A percentile compares a stretch with the other conserved stretches of the same genome.
These are phyloP conservation scores for Rhytidhysteron rufulum DNA, from an alignment of 2,329 filamentous ascomycete genomes.

Conservation along the genomic window DNA sequence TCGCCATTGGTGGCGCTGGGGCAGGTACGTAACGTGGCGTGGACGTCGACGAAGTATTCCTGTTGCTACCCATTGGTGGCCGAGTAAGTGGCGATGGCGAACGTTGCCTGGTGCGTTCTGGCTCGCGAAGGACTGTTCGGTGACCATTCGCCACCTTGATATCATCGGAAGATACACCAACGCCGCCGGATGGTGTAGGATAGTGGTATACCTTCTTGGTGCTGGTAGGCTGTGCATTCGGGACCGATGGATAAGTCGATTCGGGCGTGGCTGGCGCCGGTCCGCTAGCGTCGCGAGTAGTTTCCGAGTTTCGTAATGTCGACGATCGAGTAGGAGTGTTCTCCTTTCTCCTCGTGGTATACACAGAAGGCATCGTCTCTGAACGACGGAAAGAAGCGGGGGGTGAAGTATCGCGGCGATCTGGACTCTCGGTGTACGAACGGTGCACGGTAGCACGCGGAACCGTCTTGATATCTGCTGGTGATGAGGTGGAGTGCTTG, in stretches of 20 bases:
- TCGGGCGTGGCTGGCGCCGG: constrained; percentile 21
- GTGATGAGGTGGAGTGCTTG: constrained; percentile 35
- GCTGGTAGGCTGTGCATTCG: constrained; percentile 14
- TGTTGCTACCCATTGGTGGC: constrained; percentile 31
- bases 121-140: constrained; percentile 31
- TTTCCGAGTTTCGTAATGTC: constrained; percentile 26
- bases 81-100: constrained; percentile 26
- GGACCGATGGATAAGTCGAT: constrained; percentile 16
- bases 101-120: constrained; percentile 22
- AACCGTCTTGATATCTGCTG: constrained; percentile 28
- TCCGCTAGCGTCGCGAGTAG: constrained; percentile 15
- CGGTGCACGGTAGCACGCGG: constrained; percentile 22
- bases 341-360: constrained; percentile 23
- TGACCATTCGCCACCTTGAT: constrained; percentile 19
- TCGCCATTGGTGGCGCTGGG: constrained; percentile 7
- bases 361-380: constrained; percentile 40
- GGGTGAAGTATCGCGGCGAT: constrained; percentile 28
- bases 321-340: constrained; percentile 19
- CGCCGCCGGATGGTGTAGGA: constrained; percentile 19
- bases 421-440: constrained; percentile 25
- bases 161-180: constrained; percentile 20
- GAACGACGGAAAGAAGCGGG: constrained; percentile 37
- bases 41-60: constrained; percentile 7
- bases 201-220: constrained; percentile 26
- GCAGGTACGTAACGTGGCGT: background rate